Evolutionary conservation across 106 monocot species (phyloP), one percentile per base, ranked within the genome.

Genomic region (Acorus gramineus): DNA sequence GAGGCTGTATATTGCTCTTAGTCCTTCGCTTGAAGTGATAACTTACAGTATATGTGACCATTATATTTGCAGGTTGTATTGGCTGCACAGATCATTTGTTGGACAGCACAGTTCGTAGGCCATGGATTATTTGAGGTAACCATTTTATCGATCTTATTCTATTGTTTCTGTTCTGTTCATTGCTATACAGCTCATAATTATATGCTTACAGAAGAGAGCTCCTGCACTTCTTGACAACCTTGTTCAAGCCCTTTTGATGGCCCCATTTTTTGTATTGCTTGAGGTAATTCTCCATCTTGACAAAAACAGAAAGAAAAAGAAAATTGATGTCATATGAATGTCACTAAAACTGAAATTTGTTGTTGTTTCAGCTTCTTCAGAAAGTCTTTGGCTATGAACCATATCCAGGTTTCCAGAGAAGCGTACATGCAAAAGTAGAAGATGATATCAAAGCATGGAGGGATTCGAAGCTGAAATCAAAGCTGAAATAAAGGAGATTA

Each of bases 261-360:
- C 81, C 13, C 81, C 85, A 44, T 85, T 85, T 52, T 85, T 81
- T 70, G 81, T 85, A 63, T 65, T 85, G 59, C 75, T 85, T 10
- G 81, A 85, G 81, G 85, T 86, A 77, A 69, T 11, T 13, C 8
- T 50, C 43, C 8, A 59, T 57, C 53, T 42, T 53, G 3, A 10
- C 4, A 6, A 4, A 43, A 45, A 47, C n/a, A 7, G 9, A 44
- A 62, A 5, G 2, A 4, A 65, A 7, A 9, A 57, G 3, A 14
- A 12, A 50, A 43, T 59, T 44, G 10, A 42, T 28, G 10, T 9
- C 49, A 49, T 53, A 14, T 28, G 28, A 28, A 28, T 28, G 28
- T 28, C 28, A 28, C 28, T 28, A 28, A 28, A 28, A 28, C 28
- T 28, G 28, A 28, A 28, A 28, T 45, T 66, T 7, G 2, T 49